These are phyloP conservation scores for Pichia sp. DNA, from an alignment of 1,139 yeast species.

Conservation along the genomic window DNA sequence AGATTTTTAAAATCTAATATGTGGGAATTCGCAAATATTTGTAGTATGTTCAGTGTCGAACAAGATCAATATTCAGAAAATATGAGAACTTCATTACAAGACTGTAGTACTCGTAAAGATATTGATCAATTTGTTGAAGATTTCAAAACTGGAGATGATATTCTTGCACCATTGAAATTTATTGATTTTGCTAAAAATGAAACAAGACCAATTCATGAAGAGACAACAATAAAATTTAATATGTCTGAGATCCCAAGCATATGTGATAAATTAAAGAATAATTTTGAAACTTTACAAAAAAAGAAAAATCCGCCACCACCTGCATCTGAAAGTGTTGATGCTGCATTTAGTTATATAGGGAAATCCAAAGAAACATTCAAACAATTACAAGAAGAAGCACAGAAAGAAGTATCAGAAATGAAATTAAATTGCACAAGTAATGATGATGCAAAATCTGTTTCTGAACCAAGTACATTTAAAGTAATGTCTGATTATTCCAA, in stretches of 20 bases:
- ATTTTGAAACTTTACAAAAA: background rate
- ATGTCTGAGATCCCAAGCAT: slow-evolving; percentile 12
- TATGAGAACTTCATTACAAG: slow-evolving; percentile 62
- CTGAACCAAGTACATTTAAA: slow-evolving; percentile 26
- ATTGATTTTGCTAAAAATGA: slow-evolving; percentile 42
- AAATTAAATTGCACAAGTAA: slow-evolving; percentile 2
- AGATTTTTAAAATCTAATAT: slow-evolving; percentile 68
- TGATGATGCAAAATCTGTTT: slow-evolving; percentile 13
- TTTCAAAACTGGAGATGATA: slow-evolving; percentile 62
- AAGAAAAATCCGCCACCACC: slow-evolving; percentile 32
- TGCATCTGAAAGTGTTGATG: slow-evolving; percentile 20
- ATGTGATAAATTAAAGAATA: background rate
- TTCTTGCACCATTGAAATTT: slow-evolving; percentile 51
- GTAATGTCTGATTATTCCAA: slow-evolving; percentile 37
- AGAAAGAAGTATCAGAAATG: slow-evolving; percentile 18
- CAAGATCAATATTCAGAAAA: slow-evolving; percentile 72
- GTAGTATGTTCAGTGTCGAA: slow-evolving; percentile 71
- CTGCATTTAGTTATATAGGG: slow-evolving; percentile 21
- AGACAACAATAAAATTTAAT: slow-evolving; percentile 15
- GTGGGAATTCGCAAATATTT: slow-evolving; percentile 76
- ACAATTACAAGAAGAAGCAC: slow-evolving; percentile 25
- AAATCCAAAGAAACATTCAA: slow-evolving; percentile 26
- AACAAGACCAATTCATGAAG: slow-evolving; percentile 15
- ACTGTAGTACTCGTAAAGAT: slow-evolving; percentile 59
- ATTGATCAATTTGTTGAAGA: slow-evolving; percentile 47